Evolutionary conservation across 2,329 filamentous ascomycete species (phyloP).

Genomic region (Didymella pinodella): DNA sequence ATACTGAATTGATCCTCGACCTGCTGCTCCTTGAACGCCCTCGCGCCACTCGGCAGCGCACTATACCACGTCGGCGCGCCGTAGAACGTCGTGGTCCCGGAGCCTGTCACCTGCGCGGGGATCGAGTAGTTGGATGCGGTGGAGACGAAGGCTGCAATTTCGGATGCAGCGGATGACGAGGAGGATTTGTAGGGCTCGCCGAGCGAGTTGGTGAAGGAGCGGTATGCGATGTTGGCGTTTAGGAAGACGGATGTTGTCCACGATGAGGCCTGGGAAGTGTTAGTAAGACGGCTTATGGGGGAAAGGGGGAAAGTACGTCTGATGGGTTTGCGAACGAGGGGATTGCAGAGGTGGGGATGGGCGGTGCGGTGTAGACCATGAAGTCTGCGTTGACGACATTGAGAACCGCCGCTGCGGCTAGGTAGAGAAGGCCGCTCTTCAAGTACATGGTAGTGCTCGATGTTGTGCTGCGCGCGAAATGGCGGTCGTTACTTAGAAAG

Average conservation of each 20-base stretch:
- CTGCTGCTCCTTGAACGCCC: slow-evolving; percentile 43
- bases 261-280: slow-evolving; percentile 28
- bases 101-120: slow-evolving; percentile 37
- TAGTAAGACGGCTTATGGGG: slow-evolving; percentile 1
- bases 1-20: slow-evolving; percentile 43
- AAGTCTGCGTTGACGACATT: slow-evolving; percentile 37
- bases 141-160: slow-evolving; percentile 36
- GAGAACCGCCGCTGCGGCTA: slow-evolving; percentile 27
- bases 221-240: slow-evolving; percentile 38
- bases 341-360: slow-evolving; percentile 39
- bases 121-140: slow-evolving; percentile 39
- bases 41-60: slow-evolving; percentile 38
- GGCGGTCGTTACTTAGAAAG: neutral
- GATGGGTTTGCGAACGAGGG: slow-evolving; percentile 35
- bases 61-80: slow-evolving; percentile 41
- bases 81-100: slow-evolving; percentile 32
- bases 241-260: slow-evolving; percentile 43
- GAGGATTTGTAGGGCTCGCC: slow-evolving; percentile 40
- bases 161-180: slow-evolving; percentile 36
- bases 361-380: slow-evolving; percentile 44
- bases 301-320: slow-evolving; percentile 23
- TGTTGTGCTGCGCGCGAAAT: neutral
- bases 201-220: slow-evolving; percentile 29
- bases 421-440: slow-evolving; percentile 25
- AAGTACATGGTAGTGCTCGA: slow-evolving; percentile 25